Evolutionary conservation across 2,329 filamentous ascomycete species (phyloP).

Genomic region (Xylaria sp.): DNA sequence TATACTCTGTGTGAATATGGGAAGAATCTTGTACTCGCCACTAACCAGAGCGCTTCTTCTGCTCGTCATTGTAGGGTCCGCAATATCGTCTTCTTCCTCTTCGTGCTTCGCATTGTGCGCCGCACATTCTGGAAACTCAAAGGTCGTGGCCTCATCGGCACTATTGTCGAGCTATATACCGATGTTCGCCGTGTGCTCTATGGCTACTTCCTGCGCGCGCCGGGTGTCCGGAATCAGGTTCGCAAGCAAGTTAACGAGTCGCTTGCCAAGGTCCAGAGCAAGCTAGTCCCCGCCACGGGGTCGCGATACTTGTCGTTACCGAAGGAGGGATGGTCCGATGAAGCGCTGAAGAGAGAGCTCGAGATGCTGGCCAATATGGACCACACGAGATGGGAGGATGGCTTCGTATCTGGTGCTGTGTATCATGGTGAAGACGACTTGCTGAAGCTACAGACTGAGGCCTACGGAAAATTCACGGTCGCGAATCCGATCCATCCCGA

Average conservation of each 20-base stretch:
- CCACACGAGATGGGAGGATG: constrained; percentile 95
- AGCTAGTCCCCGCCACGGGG: constrained; percentile 70
- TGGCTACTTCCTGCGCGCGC: constrained; percentile 77
- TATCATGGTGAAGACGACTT: constrained; percentile 88
- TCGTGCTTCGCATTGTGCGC: constrained; percentile 76
- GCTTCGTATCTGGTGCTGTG: constrained; percentile 86
- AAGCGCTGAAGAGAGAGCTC: constrained; percentile 75
- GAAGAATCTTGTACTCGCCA: background rate
- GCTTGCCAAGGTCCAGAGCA: constrained; percentile 72
- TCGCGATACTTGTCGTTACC: constrained; percentile 72
- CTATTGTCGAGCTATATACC: constrained; percentile 67
- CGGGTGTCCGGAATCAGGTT: constrained; percentile 81
- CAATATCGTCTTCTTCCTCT: constrained; percentile 84
- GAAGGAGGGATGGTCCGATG: constrained; percentile 74
- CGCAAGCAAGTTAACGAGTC: constrained; percentile 78
- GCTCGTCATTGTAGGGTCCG: constrained; percentile 54
- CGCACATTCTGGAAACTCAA: constrained; percentile 78
- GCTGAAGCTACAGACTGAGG: constrained; percentile 80
- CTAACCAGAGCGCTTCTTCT: constrained; percentile 6
- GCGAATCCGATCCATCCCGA: constrained; percentile 96
- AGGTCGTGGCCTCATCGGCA: constrained; percentile 81
- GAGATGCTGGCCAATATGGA: constrained; percentile 76
- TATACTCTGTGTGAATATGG: background rate
- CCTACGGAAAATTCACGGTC: constrained; percentile 90
- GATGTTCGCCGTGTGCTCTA: constrained; percentile 69